Conservation (phyloP, 1,284 basidiomycete species). For the Cutaneotrichosporon mucoides region DNA sequence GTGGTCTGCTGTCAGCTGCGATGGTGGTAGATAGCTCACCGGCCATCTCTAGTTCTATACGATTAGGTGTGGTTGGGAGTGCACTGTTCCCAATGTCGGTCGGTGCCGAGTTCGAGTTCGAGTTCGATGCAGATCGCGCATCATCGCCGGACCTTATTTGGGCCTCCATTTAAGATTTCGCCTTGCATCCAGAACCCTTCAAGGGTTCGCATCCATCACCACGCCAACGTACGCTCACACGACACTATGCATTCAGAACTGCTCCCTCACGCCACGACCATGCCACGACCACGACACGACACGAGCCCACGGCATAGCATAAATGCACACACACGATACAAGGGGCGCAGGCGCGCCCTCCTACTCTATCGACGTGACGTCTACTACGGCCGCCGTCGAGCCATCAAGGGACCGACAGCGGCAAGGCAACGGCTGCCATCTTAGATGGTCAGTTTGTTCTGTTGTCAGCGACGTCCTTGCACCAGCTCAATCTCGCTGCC, state of each 20-base stretch:
- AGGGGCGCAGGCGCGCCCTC: neutral
- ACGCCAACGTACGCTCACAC: too few relatives aligned
- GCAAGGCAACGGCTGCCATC: neutral
- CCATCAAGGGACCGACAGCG: neutral
- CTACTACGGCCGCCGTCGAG: too few relatives aligned
- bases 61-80: neutral
- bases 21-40: neutral
- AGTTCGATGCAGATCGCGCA: neutral
- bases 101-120: neutral
- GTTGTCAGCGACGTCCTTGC: too few relatives aligned
- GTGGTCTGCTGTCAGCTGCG: slow-evolving; percentile 36
- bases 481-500: too few relatives aligned
- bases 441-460: slow-evolving; percentile 6
- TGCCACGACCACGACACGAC: neutral
- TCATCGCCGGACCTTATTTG: neutral
- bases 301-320: slow-evolving; percentile 1
- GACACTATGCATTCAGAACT: neutral
- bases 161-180: neutral
- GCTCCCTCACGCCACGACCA: neutral
- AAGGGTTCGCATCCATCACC: too few relatives aligned
- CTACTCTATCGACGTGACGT: neutral
- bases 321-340: slow-evolving; percentile 3
- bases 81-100: too few relatives aligned
- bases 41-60: neutral
- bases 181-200: too few relatives aligned